Base-by-base conservation (phyloP, 2,329 filamentous ascomycete genomes). In the Pseudocercospora eumusae region DNA sequence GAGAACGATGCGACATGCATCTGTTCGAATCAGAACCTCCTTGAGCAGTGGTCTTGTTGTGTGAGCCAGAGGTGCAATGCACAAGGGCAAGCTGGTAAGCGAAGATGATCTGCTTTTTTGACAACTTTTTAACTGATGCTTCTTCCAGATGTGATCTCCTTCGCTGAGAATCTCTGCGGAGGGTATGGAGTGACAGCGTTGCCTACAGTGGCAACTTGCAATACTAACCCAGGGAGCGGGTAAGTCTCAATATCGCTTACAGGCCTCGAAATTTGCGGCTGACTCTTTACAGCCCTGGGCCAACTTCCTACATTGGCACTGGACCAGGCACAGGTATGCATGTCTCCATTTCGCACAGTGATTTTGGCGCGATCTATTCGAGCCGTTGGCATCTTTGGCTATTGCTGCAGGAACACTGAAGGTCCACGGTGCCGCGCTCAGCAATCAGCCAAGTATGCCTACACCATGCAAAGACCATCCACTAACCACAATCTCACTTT, bases 191-290 rank as follows among this genome's bases (percentile, higher is more conserved):
- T 59, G 8, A 59, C 56, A 13, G 15, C 44, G 15, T 36, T 59
- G 9, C 44, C 44, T 6, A 47, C 44, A 21, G 23, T 21, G 1
- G 44, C 44, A 6, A 25, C 20, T 21, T 47, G 44, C 44, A 40
- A 40, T 15, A 40, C 36, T 5, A 40, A 40, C 8, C 54, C 59
- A 50, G 58, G 58, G n/a, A 60, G 40, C 23, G 62, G 45, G 25
- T 40, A 57, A n/a, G 64, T 58, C 15, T 45, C 62, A 21, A 21
- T 61, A 58, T 33, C 55, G 31, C 13, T 50, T 8, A 45, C 8
- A 20, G 8, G 42, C 42, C 27, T 50, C 5, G 13, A 2, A 23
- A 31, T 15, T 13, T 20, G 25, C 15, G 3, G 11, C 21, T 28
- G 25, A 25, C 21, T 31, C 11, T 25, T 25, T 7, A 31, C 44